Conservation (phyloP, 306 rosid genomes). For the Corylus heterophylla region DNA sequence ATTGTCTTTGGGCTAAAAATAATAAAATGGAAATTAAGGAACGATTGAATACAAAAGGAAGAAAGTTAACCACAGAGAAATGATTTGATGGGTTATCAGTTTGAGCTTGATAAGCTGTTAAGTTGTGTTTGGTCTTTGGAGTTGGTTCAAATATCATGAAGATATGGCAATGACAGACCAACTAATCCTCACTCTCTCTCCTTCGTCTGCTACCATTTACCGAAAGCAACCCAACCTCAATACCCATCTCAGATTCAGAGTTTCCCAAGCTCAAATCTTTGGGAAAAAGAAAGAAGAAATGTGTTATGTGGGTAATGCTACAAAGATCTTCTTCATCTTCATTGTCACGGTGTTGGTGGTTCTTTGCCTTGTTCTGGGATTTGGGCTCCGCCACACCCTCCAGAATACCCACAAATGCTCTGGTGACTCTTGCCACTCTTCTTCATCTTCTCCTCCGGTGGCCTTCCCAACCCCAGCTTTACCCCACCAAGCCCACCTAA, state of each 20-base stretch:
- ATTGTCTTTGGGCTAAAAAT: no score
- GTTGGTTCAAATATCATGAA: no score
- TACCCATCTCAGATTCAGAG: conserved; percentile 16
- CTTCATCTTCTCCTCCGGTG: conserved; percentile 32
- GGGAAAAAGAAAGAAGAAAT: conserved; percentile 23
- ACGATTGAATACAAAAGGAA: no score
- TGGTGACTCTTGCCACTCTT: conserved; percentile 41
- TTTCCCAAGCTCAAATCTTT: background rate
- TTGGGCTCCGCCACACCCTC: conserved; percentile 57
- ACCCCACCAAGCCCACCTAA: conserved; percentile 30
- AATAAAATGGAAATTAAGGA: no score
- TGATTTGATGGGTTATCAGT: no score
- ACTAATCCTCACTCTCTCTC: background rate
- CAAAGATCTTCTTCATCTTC: conserved; percentile 99
- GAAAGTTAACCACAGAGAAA: no score
- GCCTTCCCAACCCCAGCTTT: conserved; percentile 50
- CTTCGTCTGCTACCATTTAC: no score
- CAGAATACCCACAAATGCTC: conserved; percentile 53
- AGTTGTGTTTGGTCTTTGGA: no score
- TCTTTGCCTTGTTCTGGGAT: conserved; percentile 66
- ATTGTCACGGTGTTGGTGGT: conserved; percentile 68
- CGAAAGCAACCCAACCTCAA: conserved; percentile 36
- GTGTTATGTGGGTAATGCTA: conserved; percentile 98
- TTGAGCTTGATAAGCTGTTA: no score
- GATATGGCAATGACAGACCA: conserved; percentile 15